phyloP scores from a whole-genome alignment of 176 grass and related monocot genomes.

The Eleusine coracana region DNA sequence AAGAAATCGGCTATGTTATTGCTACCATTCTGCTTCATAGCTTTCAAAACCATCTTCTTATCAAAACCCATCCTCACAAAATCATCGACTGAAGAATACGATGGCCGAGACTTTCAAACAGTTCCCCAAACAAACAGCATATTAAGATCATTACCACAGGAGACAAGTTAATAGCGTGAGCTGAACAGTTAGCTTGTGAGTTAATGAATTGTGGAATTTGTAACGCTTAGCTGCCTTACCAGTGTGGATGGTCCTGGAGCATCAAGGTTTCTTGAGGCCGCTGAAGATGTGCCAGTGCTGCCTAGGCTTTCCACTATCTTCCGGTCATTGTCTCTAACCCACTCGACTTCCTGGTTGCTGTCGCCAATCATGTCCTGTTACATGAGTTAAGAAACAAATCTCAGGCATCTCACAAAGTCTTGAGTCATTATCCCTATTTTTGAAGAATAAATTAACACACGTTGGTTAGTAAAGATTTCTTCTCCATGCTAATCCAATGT shows the following conservation, averaged over 20 bases:
- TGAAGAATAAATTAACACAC: too few species aligned
- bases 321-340: slow-evolving; percentile 29
- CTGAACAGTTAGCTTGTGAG: background rate
- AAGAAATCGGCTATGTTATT: slow-evolving; percentile 8
- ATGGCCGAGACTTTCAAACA: slow-evolving; percentile 29
- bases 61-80: slow-evolving; percentile 67
- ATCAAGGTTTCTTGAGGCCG: background rate
- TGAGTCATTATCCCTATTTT: too few species aligned
- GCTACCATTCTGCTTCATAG: slow-evolving; percentile 57
- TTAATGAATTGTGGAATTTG: background rate
- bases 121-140: slow-evolving; percentile 19
- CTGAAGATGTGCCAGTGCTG: background rate
- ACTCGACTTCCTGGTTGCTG: slow-evolving; percentile 41
- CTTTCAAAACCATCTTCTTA: slow-evolving; percentile 49
- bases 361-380: slow-evolving; percentile 46
- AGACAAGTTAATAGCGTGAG: slow-evolving; percentile 25
- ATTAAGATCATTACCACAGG: slow-evolving; percentile 9
- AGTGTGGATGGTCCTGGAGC: slow-evolving; percentile 11
- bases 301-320: background rate
- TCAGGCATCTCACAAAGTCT: background rate
- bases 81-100: slow-evolving; percentile 27
- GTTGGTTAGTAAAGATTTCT: too few species aligned
- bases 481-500: too few species aligned
- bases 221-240: slow-evolving; percentile 29
- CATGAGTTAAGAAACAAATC: background rate